Evolutionary conservation across 2,329 filamentous ascomycete species (phyloP).

Genomic region (Scorias spongiosa): DNA sequence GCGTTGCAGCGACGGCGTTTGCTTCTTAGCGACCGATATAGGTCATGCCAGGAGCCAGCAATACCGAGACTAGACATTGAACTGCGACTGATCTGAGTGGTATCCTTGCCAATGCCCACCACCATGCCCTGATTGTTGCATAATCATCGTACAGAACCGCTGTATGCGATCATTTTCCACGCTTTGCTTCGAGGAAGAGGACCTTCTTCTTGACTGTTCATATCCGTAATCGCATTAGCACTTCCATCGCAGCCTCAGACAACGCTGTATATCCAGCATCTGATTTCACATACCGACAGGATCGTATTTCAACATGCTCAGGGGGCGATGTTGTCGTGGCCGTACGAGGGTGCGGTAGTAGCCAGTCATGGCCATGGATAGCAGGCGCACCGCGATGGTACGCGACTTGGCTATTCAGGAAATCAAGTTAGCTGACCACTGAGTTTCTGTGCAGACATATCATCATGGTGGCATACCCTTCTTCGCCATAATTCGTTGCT

Average conservation of each 20-base stretch:
- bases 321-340: conserved; percentile 62
- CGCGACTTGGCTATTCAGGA: conserved; percentile 61
- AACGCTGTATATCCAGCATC: background rate
- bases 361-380: conserved; percentile 98
- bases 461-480: conserved; percentile 13
- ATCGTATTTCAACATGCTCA: conserved; percentile 98
- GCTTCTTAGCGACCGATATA: background rate
- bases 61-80: background rate
- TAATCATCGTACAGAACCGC: background rate
- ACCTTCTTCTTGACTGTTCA: conserved; percentile 77
- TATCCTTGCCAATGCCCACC: background rate
- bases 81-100: background rate
- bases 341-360: conserved; percentile 89
- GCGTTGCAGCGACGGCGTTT: background rate
- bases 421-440: conserved; percentile 1
- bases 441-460: background rate
- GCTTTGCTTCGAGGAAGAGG: conserved; percentile 85
- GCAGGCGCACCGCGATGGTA: conserved; percentile 78
- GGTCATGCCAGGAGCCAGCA: background rate
- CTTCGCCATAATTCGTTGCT: conserved; percentile 10
- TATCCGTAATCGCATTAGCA: background rate
- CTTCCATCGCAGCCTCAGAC: background rate
- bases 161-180: conserved; percentile 31
- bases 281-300: conserved; percentile 58
- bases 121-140: background rate